Base-by-base conservation (phyloP, 495 filamentous ascomycete species). In the Amniculicola lignicola region DNA sequence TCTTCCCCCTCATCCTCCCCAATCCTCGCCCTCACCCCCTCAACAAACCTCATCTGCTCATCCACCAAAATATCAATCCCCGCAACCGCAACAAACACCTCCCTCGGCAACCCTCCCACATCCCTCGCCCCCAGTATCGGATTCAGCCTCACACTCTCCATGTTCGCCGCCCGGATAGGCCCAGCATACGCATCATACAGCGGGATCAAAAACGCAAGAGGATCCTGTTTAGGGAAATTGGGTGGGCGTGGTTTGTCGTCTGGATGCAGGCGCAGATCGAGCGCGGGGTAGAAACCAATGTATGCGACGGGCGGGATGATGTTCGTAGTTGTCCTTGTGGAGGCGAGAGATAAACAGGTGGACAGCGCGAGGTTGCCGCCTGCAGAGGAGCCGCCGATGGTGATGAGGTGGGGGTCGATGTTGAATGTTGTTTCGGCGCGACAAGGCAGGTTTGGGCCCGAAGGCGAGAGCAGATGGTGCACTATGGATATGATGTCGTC, bases 171-270 rank as follows among this genome's bases (percentile, higher is more conserved):
- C n/a, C 68, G 48, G 9, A 25, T 54, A 4, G 57, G 46, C 1
- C 27, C 64, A 0, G 67, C 55, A 54, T 73, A 73, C 0, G 61
- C 42, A 40, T 72, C 67, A 36, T 62, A 68, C n/a, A 73, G 49
- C 3, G 70, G 65, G 3, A 63, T 18, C 39, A 73, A 31, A 25
- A 69, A 64, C 1, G 41, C 6, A 23, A 67, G 16, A 6, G 67
- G 70, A 39, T 73, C 70, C 1, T 27, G 38, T 2, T 31, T 52
- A 7, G 69, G 69, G 25, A 64, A 68, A n/a, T 52, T 50, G 2
- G 64, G 39, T 10, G 70, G 66, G 19, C 38, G 55, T 4, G 67
- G 69, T 54, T 72, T 73, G 24, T 66, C 51, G 44, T 54, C 12
- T 0, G 70, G 69, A 10, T 39, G 49, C 23, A 69, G 40, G 18